Evolutionary conservation across 2,329 filamentous ascomycete genomes (phyloP), one percentile per base, ranked within the genome.

Genomic region (Diaporthe velutina): DNA sequence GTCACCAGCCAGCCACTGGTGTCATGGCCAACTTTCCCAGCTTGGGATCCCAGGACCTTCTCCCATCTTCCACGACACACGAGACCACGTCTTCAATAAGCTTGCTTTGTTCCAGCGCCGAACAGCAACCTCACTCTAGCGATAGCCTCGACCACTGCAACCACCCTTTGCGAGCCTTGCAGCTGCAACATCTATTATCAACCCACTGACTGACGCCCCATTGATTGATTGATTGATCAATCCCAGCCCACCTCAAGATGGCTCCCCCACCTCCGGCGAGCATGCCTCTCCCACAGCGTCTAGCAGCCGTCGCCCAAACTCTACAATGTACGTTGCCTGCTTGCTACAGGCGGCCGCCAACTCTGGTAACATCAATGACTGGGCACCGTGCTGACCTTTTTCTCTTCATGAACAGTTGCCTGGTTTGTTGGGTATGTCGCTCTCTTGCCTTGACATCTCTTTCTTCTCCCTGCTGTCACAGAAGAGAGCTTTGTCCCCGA

Each of bases 231-330:
- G n/a, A 30, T 50, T 22, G 35, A 15, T 45, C 15, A 28, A 52
- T 45, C 38, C 50, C 82, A 82, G 61, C 40, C 48, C 22, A 38
- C 50, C 57, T 72, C 75, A 80, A 79, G 74, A 94, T 94, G 93
- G 91, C 94, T 85, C 93, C 94, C 86, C 93, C 93, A 84, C 93
- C 94, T 78, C 87, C 93, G 75, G 86, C 93, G 74, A 89, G 86
- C 79, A 84, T 93, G 84, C 92, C 95, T 83, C 88, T 97, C 80
- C 86, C 87, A 81, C 92, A 97, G 87, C 91, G 95, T 82, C 86
- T 98, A 76, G 85, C 95, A 80, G 88, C 90, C 79, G 89, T 98
- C 79, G 95, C 93, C 78, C 92, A 98, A 85, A 98, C 96, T 60
- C 89, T 98, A 79, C 97, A 98, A 88, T 99, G 96, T 93, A 91